Evolutionary conservation across 2,329 filamentous ascomycete genomes (phyloP), one percentile per base, ranked within the genome.

Genomic region (Trichoderma afroharzianum): DNA sequence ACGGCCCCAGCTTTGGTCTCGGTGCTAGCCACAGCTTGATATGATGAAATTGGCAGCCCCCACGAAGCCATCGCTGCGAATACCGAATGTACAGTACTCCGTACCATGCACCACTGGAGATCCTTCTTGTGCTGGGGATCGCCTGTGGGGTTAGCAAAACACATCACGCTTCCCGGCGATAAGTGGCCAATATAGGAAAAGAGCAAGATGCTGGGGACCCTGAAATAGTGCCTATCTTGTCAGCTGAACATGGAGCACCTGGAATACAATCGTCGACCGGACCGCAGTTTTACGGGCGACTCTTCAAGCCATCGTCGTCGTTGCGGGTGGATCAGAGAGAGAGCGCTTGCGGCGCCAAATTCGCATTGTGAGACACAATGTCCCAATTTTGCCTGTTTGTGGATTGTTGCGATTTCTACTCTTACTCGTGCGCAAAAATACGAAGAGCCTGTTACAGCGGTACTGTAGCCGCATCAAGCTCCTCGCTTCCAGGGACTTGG

Each of bases 291-390:
- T 26, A 55, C 63, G 63, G 63, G 53, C 50, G 36, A 43, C 50
- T 28, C 50, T 15, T 43, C 26, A 33, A 36, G 57, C 64, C 32
- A 67, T 36, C 33, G 50, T 30, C 62, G 28, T 63, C 32, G 50
- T 55, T 55, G 43, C 47, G 58, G 50, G 64, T 68, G 39, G 58
- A 63, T 30, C 47, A 26, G 5, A 33, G 26, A 33, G 26, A 21
- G 6, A 57, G 58, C 58, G 68, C 68, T 63, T 70, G 58, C 58
- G 66, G 66, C 66, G 66, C 66, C 66, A 68, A 68, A 18, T 50
- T 53, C 39, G 55, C 57, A 14, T 33, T 18, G 57, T 18, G 28
- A 33, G 53, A 61, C 24, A 68, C 18, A 7, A 18, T 26, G 18
- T 18, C 11, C 63, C 30, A 39, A 14, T 32, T 28, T 9, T 67